phyloP scores from a whole-genome alignment of 2,329 filamentous ascomycete species.

The Fusarium compactum region DNA sequence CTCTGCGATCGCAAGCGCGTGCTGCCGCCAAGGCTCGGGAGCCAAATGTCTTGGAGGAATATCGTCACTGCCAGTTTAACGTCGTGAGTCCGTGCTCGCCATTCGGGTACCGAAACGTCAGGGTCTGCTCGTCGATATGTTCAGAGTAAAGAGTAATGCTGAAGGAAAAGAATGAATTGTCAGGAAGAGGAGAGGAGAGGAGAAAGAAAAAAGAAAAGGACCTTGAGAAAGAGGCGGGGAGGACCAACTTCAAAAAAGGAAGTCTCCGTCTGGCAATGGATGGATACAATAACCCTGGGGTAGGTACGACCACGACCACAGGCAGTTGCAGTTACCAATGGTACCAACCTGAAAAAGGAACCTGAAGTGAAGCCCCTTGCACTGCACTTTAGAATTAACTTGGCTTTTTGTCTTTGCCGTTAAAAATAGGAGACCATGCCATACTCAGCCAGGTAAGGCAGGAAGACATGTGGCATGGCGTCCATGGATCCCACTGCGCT shows the following conservation, averaged over 20 bases:
- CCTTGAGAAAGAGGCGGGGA: slow-evolving; percentile 27
- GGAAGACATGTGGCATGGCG: slow-evolving; percentile 35
- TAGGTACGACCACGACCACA: not conserved
- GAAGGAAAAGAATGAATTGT: not conserved
- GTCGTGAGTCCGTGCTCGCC: slow-evolving; percentile 29
- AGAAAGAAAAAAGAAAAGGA: not conserved
- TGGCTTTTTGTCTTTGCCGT: slow-evolving; percentile 12
- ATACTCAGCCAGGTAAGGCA: slow-evolving; percentile 31
- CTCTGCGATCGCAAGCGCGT: slow-evolving; percentile 41
- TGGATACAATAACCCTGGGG: slow-evolving; percentile 30
- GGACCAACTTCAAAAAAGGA: slow-evolving; percentile 33
- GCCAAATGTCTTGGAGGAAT: slow-evolving; percentile 28
- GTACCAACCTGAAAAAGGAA: not conserved
- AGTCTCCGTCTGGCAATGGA: slow-evolving; percentile 28
- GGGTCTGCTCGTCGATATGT: not conserved
- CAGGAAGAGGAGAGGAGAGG: not conserved
- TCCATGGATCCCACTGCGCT: slow-evolving; percentile 12
- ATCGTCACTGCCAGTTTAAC: slow-evolving; percentile 12
- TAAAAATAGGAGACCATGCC: slow-evolving; percentile 27
- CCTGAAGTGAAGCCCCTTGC: slow-evolving; percentile 16
- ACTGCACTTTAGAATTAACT: not conserved
- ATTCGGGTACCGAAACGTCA: not conserved
- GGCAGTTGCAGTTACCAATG: not conserved
- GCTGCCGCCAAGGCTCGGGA: slow-evolving; percentile 46
- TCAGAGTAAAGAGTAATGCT: not conserved